Base-by-base conservation (phyloP, 2,329 filamentous ascomycete genomes). In the Massarina eburnea region DNA sequence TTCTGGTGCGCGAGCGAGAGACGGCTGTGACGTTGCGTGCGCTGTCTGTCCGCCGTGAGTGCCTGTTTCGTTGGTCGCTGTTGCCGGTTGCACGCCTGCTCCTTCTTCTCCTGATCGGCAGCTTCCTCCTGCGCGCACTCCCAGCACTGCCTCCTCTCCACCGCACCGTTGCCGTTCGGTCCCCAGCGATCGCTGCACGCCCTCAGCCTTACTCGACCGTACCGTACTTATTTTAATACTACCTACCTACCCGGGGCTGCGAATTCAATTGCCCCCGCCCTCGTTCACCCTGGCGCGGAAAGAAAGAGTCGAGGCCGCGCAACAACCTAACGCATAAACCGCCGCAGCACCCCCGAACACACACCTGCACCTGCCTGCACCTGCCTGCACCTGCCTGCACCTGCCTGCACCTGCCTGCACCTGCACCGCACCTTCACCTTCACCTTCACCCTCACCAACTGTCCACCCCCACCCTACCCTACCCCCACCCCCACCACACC, bases 131-230 rank as follows among this genome's bases (percentile, higher is more conserved):
- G 33, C 10, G 21, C 39, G 15, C 27, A 35, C 18, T 32, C 27
- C 40, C 29, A 46, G 42, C 50, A 52, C 46, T 41, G 49, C 49
- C 49, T 41, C 46, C 41, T 21, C 20, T 39, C 17, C 32, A n/a
- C 27, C 33, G n/a, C 18, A 12, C 8, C 26, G 19, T 33, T 22
- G 10, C 6, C 17, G 2, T 4, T 3, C 35, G 15, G 9, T 4
- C 21, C 15, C 3, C 34, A n/a, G 19, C 14, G 36, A 18, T 21
- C 14, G 4, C 17, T 41, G 24, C 39, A 42, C 39, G 15, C 39
- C 40, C 39, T 27, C 34, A 32, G 12, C 32, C 44, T 39, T 40
- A 8, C 37, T 27, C 32, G 32, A 33, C 43, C 20, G 21, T 38
- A 33, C 43, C 20, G 21, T 39, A 43, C 14, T 30, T 32, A 29